Evolutionary conservation across 495 filamentous ascomycete species (phyloP), one percentile per base, ranked within the genome.

Genomic region (Daldinia caldariorum): DNA sequence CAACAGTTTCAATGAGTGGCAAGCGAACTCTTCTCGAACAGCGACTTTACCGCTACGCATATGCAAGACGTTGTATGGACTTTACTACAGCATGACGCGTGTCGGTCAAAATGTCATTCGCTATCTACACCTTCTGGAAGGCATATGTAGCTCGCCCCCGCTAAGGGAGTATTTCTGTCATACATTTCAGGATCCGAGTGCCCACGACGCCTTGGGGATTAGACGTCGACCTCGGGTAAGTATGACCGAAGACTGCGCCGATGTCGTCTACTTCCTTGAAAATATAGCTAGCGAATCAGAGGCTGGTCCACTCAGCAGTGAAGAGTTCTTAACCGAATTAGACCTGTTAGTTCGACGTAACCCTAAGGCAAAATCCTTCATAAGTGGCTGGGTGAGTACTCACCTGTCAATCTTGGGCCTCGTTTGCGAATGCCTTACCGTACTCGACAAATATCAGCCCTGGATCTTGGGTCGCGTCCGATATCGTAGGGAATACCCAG

Each of bases 331-430:
- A 4, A 14, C 12, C 35, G 68, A 71, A 22, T 0, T 71, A 10
- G 68, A 66, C 8, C 26, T 61, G 10, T 26, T 58, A 7, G 12
- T 34, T 18, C 50, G 26, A 14, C 41, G 37, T 9, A 13, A 62
- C 0, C 62, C 62, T 16, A 22, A 7, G 8, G 26, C 45, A 4
- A 66, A 58, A 12, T 12, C n/a, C 1, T 39, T 58, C n/a, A 26
- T 71, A 7, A 62, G 13, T 37, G 7, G 32, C 14, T 58, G n/a
- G 29, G 6, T 66, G 8, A 43, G 37, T 12, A 26, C 37, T 12
- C 41, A 29, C 3, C 1, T 71, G 6, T 51, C 62, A 37, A 13
- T 31, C 35, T 2, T 62, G 7, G 68, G 68, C 16, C 7, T 62
- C 22, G 18, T 62, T 7, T 34, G 10, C 22, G 51, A 66, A 35